Conservation (phyloP, 2,329 filamentous ascomycete species). For the Ceratocystis albifundus region DNA sequence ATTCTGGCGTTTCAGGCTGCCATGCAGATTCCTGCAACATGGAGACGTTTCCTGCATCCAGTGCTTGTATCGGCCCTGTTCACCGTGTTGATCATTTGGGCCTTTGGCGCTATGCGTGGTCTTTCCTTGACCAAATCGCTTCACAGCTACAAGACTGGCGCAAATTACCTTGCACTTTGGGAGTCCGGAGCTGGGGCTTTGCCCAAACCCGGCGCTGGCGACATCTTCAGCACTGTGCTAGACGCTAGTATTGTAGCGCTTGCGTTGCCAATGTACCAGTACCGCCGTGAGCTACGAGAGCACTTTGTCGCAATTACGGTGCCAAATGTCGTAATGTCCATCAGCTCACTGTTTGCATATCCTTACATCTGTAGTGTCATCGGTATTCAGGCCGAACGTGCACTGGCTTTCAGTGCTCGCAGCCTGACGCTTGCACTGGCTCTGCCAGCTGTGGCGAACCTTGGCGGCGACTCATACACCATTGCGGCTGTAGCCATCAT, state of each 20-base stretch:
- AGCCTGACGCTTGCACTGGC: constrained; percentile 51
- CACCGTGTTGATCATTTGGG: constrained; percentile 43
- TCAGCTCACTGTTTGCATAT: constrained; percentile 46
- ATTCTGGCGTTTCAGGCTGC: constrained; percentile 43
- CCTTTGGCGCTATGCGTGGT: constrained; percentile 38
- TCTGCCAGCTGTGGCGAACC: constrained; percentile 43
- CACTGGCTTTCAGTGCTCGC: constrained; percentile 44
- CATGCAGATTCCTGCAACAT: constrained; percentile 37
- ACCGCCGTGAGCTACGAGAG: constrained; percentile 42
- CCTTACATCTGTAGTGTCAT: constrained; percentile 43
- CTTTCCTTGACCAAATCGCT: constrained; percentile 35
- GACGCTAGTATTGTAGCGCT: constrained; percentile 49
- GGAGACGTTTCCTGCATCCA: constrained; percentile 45
- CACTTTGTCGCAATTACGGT: constrained; percentile 45
- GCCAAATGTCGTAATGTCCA: constrained; percentile 41
- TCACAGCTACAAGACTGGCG: constrained; percentile 39
- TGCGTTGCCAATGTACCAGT: constrained; percentile 50
- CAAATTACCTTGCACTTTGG: constrained; percentile 43
- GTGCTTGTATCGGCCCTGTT: constrained; percentile 45
- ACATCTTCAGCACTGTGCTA: constrained; percentile 43
- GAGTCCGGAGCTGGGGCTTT: constrained; percentile 26
- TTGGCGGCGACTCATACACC: constrained; percentile 46
- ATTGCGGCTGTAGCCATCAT: constrained; percentile 47
- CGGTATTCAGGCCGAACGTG: constrained; percentile 42
- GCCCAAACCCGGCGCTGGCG: constrained; percentile 42